Evolutionary conservation across 1,284 basidiomycete genomes (phyloP).

Genomic region (Cryptococcus sp.): DNA sequence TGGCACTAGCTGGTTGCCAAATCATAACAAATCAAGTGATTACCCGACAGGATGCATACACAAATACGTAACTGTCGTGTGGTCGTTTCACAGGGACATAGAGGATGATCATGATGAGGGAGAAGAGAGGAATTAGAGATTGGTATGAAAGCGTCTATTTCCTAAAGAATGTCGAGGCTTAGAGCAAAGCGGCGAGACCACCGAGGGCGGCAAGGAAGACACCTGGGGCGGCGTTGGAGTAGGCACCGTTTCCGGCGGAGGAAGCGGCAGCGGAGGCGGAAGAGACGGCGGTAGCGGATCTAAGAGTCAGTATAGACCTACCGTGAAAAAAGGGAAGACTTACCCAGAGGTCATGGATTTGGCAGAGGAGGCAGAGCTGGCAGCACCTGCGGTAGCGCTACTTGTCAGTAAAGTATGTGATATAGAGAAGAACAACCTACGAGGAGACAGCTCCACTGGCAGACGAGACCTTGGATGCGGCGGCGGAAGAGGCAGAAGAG

Average conservation of each 20-base stretch:
- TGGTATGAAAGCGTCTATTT: too few species aligned
- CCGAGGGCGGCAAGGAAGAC: conserved; percentile 21
- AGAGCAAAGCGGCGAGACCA: conserved; percentile 27
- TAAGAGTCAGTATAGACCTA: conserved; percentile 1
- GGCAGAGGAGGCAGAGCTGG: conserved; percentile 4
- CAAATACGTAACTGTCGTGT: too few species aligned
- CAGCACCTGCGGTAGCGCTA: conserved; percentile 3
- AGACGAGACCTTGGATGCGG: conserved; percentile 2
- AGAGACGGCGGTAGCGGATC: conserved; percentile 7
- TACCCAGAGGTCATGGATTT: background rate
- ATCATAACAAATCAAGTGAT: too few species aligned
- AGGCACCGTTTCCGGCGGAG: background rate
- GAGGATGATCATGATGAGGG: too few species aligned
- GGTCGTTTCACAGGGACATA: too few species aligned
- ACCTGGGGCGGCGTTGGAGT: conserved; percentile 4
- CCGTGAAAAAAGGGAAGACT: background rate
- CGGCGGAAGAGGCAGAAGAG: conserved; percentile 5
- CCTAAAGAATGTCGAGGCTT: too few species aligned
- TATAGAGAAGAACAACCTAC: conserved; percentile 1
- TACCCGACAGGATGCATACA: too few species aligned
- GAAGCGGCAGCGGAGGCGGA: background rate
- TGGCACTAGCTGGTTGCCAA: too few species aligned
- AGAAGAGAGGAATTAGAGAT: too few species aligned
- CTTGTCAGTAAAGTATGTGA: background rate
- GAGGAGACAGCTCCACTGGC: conserved; percentile 2